Percentiles rank a stretch among this genome's conserved stretches.
phyloP scores from a whole-genome alignment of 2,329 filamentous ascomycete genomes.

The Xylariaceae sp. region DNA sequence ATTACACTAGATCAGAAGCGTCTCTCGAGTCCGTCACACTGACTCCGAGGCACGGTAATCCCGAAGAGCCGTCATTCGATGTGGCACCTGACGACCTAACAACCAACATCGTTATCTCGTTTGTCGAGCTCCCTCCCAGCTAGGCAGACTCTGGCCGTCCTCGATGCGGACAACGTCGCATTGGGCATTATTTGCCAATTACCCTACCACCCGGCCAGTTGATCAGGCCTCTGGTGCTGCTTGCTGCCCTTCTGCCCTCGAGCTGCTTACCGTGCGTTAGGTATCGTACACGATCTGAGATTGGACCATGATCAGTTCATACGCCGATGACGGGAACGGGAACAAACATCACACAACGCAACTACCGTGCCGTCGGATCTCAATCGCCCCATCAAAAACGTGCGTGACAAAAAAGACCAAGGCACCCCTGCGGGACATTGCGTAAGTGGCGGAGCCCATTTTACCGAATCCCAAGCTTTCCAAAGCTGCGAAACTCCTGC shows the following conservation, averaged over 20 bases:
- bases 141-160: not conserved
- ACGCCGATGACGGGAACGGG: no score
- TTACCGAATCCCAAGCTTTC: not conserved
- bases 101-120: not conserved
- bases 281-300: no score
- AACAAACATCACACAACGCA: no score
- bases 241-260: no score
- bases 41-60: not conserved
- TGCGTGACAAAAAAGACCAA: not conserved
- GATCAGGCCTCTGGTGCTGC: no score
- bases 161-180: no score
- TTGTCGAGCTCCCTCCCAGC: not conserved
- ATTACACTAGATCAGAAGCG: not conserved
- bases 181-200: no score
- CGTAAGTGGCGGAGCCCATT: not conserved
- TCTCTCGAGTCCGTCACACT: not conserved
- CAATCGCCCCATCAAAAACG: not conserved
- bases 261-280: no score
- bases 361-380: not conserved
- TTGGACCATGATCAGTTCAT: no score
- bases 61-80: not conserved
- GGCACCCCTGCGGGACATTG: not conserved
- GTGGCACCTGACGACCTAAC: not conserved
- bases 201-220: no score
- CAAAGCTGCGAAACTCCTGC: not conserved